Base-by-base conservation (phyloP, 352 stramenopile species). In the Globisporangium mamillatum region DNA sequence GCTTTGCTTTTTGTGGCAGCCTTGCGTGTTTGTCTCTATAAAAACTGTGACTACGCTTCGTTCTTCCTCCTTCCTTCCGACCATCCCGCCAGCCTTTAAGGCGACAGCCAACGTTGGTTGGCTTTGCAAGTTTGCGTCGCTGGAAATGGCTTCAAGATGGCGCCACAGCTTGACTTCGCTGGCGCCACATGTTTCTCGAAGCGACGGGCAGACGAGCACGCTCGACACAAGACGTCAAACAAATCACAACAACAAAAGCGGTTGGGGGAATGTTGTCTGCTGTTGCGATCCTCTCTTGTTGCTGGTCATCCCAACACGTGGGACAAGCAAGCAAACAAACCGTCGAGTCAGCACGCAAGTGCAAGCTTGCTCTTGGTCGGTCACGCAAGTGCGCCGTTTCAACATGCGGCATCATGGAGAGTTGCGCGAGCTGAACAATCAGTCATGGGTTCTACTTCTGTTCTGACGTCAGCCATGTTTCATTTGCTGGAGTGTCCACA, bases 121-220 rank as follows among this genome's bases (percentile, higher is more conserved):
- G 48, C 20, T 6, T 25, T 9, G 16, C 14, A 20, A 52, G 8
- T 32, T 6, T 59, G 46, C 29, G n/a, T 50, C 3, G 29, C 29
- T 32, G 38, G 24, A 20, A 48, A 66, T 66, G 61, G 61, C 61
- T 66, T 46, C 60, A 66, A 50, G 34, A 27, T 59, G 60, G 60
- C 60, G 60, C 36, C 62, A 60, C 48, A n/a, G 36, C 50, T 53
- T 61, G 52, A 68, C 50, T 68, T 68, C 63, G 61, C 61, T 59
- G 61, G 3, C 48, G 61, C 61, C 61, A 66, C 61, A 32, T 66
- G 61, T 60, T 65, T 65, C 46, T 27, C 48, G 48, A 57, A 66
- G 48, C 61, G 61, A 66, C 61, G 61, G 25, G 48, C 34, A 60
- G 57, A 63, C 57, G 57, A 63, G 57, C 57, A 36, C n/a, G 22